Evolutionary conservation across 768 basidiomycete species (phyloP).

Genomic region (Boletus edulis): DNA sequence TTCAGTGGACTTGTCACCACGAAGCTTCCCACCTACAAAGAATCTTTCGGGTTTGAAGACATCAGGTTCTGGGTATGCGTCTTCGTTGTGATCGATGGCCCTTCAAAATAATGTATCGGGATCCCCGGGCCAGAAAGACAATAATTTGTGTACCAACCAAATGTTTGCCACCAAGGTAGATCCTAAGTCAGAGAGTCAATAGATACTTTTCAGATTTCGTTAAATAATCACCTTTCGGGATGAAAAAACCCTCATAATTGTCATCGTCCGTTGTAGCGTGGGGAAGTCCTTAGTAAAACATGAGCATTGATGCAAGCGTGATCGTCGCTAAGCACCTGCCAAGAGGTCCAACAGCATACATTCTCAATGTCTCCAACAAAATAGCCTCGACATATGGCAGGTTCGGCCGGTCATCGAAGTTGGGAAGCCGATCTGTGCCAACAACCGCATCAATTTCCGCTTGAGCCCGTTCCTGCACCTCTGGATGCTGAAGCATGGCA

Average conservation of each 20-base stretch:
- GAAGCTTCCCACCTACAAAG: constrained; percentile 14
- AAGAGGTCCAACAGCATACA: constrained; percentile 25
- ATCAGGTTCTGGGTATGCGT: constrained; percentile 17
- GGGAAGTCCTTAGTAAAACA: constrained; percentile 9
- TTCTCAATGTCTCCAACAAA: constrained; percentile 29
- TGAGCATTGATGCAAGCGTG: neutral
- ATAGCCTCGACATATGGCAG: constrained; percentile 32
- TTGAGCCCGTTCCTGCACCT: constrained; percentile 30
- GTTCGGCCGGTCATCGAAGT: constrained; percentile 18
- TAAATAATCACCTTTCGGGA: constrained; percentile 20
- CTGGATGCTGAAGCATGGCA: constrained; percentile 32
- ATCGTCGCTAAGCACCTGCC: constrained; percentile 11
- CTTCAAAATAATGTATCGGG: constrained; percentile 6
- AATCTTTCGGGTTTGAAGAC: constrained; percentile 34
- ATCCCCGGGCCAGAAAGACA: neutral
- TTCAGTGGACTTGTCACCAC: neutral
- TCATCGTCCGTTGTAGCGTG: constrained; percentile 20
- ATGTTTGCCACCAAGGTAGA: constrained; percentile 17
- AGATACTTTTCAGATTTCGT: neutral
- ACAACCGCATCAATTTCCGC: constrained; percentile 30
- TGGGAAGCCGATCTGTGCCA: constrained; percentile 28
- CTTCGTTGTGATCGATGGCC: constrained; percentile 13
- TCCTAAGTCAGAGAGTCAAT: constrained; percentile 7
- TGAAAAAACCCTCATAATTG: constrained; percentile 17
- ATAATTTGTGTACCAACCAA: constrained; percentile 8